phyloP scores from a whole-genome alignment of 1,284 basidiomycete genomes.

The Macrocystidia cucumis region DNA sequence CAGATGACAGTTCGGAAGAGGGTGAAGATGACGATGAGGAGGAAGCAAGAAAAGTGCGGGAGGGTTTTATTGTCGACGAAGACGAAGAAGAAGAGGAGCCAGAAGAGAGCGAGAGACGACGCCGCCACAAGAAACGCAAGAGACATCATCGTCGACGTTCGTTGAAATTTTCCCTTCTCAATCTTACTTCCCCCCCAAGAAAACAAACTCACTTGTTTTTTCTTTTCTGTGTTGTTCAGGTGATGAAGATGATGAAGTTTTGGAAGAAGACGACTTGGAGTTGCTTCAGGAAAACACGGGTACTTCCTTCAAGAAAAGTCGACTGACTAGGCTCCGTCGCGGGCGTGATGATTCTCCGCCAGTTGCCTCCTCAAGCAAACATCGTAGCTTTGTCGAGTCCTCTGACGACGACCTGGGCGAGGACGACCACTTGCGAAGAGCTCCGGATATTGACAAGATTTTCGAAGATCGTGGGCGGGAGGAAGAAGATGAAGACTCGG shows the following conservation, averaged over 20 bases:
- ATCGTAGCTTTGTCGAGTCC: constrained; percentile 50
- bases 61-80: constrained; percentile 85
- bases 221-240: constrained; percentile 9
- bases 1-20: constrained; percentile 84
- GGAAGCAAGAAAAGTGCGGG: constrained; percentile 63
- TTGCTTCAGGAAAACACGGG: constrained; percentile 95
- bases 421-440: constrained; percentile 44
- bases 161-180: constrained; percentile 15
- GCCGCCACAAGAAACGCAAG: constrained; percentile 58
- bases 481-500: constrained; percentile 63
- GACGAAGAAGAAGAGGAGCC: constrained; percentile 68
- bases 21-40: constrained; percentile 80
- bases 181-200: background rate
- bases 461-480: constrained; percentile 74
- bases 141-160: constrained; percentile 58
- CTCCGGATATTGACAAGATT: constrained; percentile 71
- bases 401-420: constrained; percentile 70
- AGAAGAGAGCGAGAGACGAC: constrained; percentile 49
- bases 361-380: constrained; percentile 50
- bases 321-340: constrained; percentile 68
- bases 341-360: constrained; percentile 65
- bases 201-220: constrained; percentile 3
- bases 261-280: constrained; percentile 95
- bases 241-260: constrained; percentile 60
- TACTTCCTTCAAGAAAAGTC: constrained; percentile 52